Evolutionary conservation across 2,329 filamentous ascomycete genomes (phyloP), one percentile per base, ranked within the genome.

Genomic region (Colletotrichum agaves): DNA sequence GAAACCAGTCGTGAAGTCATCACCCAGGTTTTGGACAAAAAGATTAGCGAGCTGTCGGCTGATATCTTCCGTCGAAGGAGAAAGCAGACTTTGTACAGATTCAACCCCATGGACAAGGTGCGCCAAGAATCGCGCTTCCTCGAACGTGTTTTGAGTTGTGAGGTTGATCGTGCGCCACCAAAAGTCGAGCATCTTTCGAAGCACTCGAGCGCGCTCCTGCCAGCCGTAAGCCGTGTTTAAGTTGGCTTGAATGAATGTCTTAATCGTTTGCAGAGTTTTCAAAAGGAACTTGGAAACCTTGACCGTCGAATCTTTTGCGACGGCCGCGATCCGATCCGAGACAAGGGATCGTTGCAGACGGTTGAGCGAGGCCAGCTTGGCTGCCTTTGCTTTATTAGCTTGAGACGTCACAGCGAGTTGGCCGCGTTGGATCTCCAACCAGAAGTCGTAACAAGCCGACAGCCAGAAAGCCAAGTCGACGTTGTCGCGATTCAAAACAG

Each of bases 1-100:
- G 80, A 94, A 94, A 2, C 88, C 89, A 15, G 88, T 85, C 23
- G 87, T 84, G 74, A 97, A 95, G 56, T 84, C 84, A 43, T 80
- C 80, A 47, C 84, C 78, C 2, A 90, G 73, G 5, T 78, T 81
- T 0, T 77, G 73, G 1, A 82, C 72, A 39, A 87, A 74, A 10
- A 75, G 70, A 1, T 74, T 72, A 4, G 82, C 73, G n/a, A 88
- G 78, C 2, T 79, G 74, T 3, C 73, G 75, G 37, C 78, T 73
- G n/a, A 70, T 74, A 2, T 65, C 63, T 8, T 77, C 72, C 8
- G 73, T 72, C 2, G 69, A 41, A 2, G 73, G 68, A 2, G 70
- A 68, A 4, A 79, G 57, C 21, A 78, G 75, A 3, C 74, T 74
- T n/a, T 78, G 75, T 1, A 88, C 65, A 8, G 83, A 75, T 21